Base-by-base conservation (phyloP, 2,329 filamentous ascomycete species). In the Botrytis fabae region DNA sequence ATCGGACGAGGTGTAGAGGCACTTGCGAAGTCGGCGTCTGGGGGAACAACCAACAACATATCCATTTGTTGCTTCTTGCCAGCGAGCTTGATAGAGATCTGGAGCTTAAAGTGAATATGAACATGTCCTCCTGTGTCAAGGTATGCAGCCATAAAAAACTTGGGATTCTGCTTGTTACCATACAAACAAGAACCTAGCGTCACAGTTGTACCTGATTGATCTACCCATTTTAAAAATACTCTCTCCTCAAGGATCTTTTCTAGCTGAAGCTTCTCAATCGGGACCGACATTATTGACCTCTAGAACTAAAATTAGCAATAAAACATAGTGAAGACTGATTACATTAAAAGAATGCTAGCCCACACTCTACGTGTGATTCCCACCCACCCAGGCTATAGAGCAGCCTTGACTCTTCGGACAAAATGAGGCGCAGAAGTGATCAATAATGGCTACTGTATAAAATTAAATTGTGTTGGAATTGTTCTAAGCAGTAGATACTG, bases 341-440 rank as follows among this genome's bases (percentile, higher is more conserved):
- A 22, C 32, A 54, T 69, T 40, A 40, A 57, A 57, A 61, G 28
- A 59, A 59, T 59, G 35, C 25, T 69, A 44, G 65, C n/a, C 65
- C 38, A 69, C 48, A 69, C 48, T 54, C 54, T 32, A 69, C 44
- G 38, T 69, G 65, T 69, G 35, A 69, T 57, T 69, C 48, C 65
- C 65, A 69, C 48, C 48, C 65, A 69, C 38, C 48, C 48, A 69
- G 65, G 38, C 48, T 59, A 69, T 69, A 69, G 65, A 69, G 65
- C 65, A 69, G 65, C 48, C 65, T 69, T 69, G 65, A 69, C 65
- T 69, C 65, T 57, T 69, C n/a, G 48, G 22, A 25, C 22, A 44
- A 66, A 69, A 18, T 54, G 32, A 69, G 25, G 35, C 6, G 8
- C 54, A 59, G 48, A 59, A 59, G 65, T 28, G 48, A 59, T 69